phyloP scores from a whole-genome alignment of 73 alveolate genomes.

The Stentor roeselii region DNA sequence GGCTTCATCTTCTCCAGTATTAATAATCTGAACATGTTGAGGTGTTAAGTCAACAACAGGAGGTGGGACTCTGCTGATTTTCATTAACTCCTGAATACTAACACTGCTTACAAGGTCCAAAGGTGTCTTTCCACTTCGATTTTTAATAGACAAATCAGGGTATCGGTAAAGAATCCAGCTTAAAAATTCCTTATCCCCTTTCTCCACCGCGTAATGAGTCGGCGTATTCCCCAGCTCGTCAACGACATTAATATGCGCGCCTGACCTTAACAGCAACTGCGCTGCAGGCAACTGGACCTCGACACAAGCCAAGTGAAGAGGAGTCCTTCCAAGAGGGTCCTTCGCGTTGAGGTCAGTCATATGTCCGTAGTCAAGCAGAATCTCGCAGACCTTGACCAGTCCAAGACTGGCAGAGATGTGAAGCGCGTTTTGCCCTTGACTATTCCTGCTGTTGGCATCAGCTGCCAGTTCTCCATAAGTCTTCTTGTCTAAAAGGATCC shows the following conservation, averaged over 20 bases:
- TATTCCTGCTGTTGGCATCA: neutral
- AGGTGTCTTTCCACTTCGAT: neutral
- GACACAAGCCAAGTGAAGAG: conserved; percentile 56
- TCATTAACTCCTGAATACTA: neutral
- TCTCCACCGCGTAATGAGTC: neutral
- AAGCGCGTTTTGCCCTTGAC: neutral
- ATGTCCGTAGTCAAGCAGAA: neutral
- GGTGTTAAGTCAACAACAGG: neutral
- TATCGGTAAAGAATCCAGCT: too few relatives aligned
- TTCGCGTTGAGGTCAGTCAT: neutral
- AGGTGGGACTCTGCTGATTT: neutral
- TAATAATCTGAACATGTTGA: neutral
- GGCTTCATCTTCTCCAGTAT: neutral
- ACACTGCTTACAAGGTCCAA: neutral
- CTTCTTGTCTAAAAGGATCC: neutral
- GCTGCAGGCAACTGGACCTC: conserved; percentile 23
- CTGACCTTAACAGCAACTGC: neutral
- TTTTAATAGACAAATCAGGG: neutral
- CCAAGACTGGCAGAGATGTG: neutral
- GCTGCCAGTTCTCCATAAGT: neutral
- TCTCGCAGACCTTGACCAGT: neutral
- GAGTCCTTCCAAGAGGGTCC: conserved; percentile 33
- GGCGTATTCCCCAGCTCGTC: neutral
- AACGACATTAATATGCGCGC: neutral
- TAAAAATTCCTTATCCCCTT: neutral